Evolutionary conservation across 768 basidiomycete genomes (phyloP).

Genomic region (Collybiopsis luxurians): DNA sequence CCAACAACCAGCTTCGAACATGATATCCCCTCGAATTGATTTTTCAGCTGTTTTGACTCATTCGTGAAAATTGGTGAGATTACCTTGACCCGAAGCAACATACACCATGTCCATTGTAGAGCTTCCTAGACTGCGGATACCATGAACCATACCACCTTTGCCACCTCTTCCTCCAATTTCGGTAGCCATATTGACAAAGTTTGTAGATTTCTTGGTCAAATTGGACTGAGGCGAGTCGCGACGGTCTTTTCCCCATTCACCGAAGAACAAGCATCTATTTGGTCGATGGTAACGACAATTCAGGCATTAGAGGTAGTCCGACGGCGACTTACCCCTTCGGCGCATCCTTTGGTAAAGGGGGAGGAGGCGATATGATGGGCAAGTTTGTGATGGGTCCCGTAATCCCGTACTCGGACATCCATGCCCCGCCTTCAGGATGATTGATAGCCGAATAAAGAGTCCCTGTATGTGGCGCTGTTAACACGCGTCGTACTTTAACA

Average conservation of each 20-base stretch:
- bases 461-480: constrained; percentile 3
- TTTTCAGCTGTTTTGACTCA: not conserved
- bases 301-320: not conserved
- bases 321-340: constrained; percentile 18
- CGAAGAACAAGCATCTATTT: constrained; percentile 19
- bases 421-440: constrained; percentile 22
- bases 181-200: constrained; percentile 23
- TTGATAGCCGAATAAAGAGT: constrained; percentile 23
- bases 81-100: constrained; percentile 20
- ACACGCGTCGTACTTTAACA: not conserved
- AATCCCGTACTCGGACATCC: constrained; percentile 19
- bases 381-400: constrained; percentile 17
- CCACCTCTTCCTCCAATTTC: constrained; percentile 20
- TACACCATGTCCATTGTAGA: constrained; percentile 24
- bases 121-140: constrained; percentile 22
- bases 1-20: constrained; percentile 27
- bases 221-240: constrained; percentile 19
- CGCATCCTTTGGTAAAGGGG: constrained; percentile 20
- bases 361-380: constrained; percentile 18
- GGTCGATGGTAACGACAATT: not conserved
- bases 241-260: constrained; percentile 24
- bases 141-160: constrained; percentile 23
- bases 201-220: constrained; percentile 18
- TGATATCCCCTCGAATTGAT: constrained; percentile 16
- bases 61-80: not conserved